Base-by-base conservation (phyloP, 805 yeast genomes). In the Saccharomycopsis sp. region DNA sequence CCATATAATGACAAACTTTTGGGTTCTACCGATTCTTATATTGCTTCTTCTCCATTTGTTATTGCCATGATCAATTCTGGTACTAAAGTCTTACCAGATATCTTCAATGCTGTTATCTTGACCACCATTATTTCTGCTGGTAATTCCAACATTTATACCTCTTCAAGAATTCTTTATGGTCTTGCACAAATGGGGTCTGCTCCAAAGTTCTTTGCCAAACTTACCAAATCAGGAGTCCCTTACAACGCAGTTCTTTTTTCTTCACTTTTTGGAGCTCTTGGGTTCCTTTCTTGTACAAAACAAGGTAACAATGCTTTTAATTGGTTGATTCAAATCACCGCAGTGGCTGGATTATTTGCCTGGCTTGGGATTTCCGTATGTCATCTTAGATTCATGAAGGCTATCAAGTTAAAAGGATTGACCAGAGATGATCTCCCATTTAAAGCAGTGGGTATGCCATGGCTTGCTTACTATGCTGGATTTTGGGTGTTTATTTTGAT, bases 291-390 rank as follows among this genome's bases (percentile, higher is more conserved):
- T 34, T 73, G 73, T 15, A 53, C 61, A 21, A 67, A 79, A 4
- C 56, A 61, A 17, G 62, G 69, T 42, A 81, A 81, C 42, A 54
- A 56, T 31, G 65, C 69, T 3, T 81, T 81, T 62, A 62, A 70
- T 53, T 81, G 88, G 88, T 64, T 81, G 44, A 61, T 79, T 49
- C 79, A 79, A 57, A 79, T 81, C 51, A 72, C 84, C n/a, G 82
- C 83, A 21, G 79, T 79, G 36, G 78, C 87, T 9, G 88, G 88
- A 44, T 67, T 80, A 49, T 76, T 79, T 50, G 69, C 83, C 14
- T 79, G 88, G 88, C 69, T 75, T 36, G 70, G 74, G 55, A 79
- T 80, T 46, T 67, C 77, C 21, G 58, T 70, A 34, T 64, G 81
- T 2, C 88, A 79, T 58, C 60, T 81, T 42, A 66, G 88, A 56